These are phyloP conservation scores for Aspergillus persii DNA, from an alignment of 2,329 filamentous ascomycete genomes.

Conservation along the genomic window DNA sequence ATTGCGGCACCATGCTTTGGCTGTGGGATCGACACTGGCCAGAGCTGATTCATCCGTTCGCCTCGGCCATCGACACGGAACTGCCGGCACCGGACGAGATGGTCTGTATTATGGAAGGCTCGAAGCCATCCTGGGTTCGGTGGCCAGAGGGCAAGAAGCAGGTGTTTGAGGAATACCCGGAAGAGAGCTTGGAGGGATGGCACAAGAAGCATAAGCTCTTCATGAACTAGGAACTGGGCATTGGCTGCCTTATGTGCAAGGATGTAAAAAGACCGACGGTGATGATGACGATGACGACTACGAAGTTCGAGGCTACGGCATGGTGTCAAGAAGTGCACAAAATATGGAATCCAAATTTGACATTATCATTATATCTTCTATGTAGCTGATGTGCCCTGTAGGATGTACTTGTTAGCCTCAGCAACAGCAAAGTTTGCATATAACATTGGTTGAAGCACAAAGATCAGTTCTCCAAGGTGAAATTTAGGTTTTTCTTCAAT, in stretches of 20 bases:
- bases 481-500: slow-evolving; percentile 57
- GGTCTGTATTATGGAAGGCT: slow-evolving; percentile 45
- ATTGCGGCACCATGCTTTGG: slow-evolving; percentile 50
- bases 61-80: slow-evolving; percentile 49
- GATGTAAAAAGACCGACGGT: neutral
- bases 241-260: neutral
- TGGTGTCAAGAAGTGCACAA: neutral
- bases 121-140: slow-evolving; percentile 47
- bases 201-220: slow-evolving; percentile 45
- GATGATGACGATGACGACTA: neutral
- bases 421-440: neutral
- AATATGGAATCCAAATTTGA: slow-evolving; percentile 2
- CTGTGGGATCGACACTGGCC: slow-evolving; percentile 49
- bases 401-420: slow-evolving; percentile 6
- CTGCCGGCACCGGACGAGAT: slow-evolving; percentile 46
- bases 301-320: neutral
- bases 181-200: slow-evolving; percentile 46
- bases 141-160: slow-evolving; percentile 50
- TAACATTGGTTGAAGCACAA: slow-evolving; percentile 10
- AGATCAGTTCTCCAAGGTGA: slow-evolving; percentile 67
- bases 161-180: slow-evolving; percentile 39
- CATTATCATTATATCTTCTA: neutral
- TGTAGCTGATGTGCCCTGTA: neutral
- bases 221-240: slow-evolving; percentile 23
- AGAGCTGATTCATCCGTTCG: slow-evolving; percentile 51